These are phyloP conservation scores for Cryptosporidium sp. DNA, from an alignment of 169 alveolate genomes.

Conservation along the genomic window DNA sequence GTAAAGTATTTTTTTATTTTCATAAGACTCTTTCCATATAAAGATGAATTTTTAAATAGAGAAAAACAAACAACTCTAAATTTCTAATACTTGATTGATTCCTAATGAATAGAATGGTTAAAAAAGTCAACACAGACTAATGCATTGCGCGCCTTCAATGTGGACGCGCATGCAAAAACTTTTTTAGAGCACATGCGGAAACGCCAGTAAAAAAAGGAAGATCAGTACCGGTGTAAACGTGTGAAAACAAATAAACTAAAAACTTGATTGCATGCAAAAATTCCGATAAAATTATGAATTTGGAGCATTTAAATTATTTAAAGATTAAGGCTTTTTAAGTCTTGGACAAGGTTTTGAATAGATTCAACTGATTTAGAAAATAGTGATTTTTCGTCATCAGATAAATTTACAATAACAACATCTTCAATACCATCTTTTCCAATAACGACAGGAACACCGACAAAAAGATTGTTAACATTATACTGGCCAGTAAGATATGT, in stretches of 20 bases:
- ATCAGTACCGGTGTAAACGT: background rate
- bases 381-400: slow-evolving; percentile 80
- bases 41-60: no score
- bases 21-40: no score
- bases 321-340: slow-evolving; percentile 30
- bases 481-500: slow-evolving; percentile 88
- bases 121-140: background rate
- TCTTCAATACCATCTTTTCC: slow-evolving; percentile 88
- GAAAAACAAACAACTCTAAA: no score
- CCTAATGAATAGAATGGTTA: background rate
- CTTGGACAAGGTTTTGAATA: slow-evolving; percentile 41
- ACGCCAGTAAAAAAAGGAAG: background rate
- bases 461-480: slow-evolving; percentile 83
- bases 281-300: background rate
- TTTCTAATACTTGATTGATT: background rate
- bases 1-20: no score
- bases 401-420: slow-evolving; percentile 82
- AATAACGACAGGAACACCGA: slow-evolving; percentile 88
- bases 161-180: background rate
- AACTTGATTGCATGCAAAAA: background rate
- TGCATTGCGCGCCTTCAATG: background rate
- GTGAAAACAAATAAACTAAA: background rate
- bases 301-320: background rate
- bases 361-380: slow-evolving; percentile 79
- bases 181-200: background rate